Base-by-base conservation (phyloP, 805 yeast genomes). In the Ogataea nakhonphanomensis region DNA sequence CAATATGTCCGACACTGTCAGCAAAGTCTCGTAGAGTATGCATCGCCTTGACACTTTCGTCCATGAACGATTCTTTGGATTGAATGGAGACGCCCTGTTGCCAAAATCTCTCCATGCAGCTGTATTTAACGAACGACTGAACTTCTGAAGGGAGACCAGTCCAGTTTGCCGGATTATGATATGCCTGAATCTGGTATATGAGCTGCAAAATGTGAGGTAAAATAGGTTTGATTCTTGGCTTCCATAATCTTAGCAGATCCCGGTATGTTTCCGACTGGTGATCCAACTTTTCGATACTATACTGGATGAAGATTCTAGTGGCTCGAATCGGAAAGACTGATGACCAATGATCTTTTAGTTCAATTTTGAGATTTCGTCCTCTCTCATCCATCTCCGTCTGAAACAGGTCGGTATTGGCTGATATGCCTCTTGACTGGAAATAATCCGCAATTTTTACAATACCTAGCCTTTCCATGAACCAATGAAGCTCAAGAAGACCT, bases 391-490 rank as follows among this genome's bases (percentile, higher is more conserved):
- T 91, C 37, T 78, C 73, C 0, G 95, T 84, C 36, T 79, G 75
- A 35, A 91, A 61, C 38, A 95, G 63, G 60, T 89, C 79, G 2
- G 95, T 84, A 21, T 71, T 64, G 4, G 90, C 87, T 1, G 84
- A 75, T 24, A 95, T 90, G 5, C 86, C 85, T 50, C 98, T 71
- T 7, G 77, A 74, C 46, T 82, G 81, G 63, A 95, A 93, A 58
- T 93, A 93, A 44, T 84, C 84, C 0, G 97, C 95, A 55, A 93
- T 95, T 58, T 81, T 80, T 3, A 89, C 98, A 40, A 93, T 87
- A 2, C 99, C 99, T 37, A 95, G 74, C 53, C 97, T 75, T 63
- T 90, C 98, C 98, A 93, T 91, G 53, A 93, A 93, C 98, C 98
- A 93, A 45, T 88, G 96, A 32, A 95, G 70, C 57, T 91, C 95